Evolutionary conservation across 2,329 filamentous ascomycete species (phyloP).

Genomic region (Dactylonectria macrodidyma): DNA sequence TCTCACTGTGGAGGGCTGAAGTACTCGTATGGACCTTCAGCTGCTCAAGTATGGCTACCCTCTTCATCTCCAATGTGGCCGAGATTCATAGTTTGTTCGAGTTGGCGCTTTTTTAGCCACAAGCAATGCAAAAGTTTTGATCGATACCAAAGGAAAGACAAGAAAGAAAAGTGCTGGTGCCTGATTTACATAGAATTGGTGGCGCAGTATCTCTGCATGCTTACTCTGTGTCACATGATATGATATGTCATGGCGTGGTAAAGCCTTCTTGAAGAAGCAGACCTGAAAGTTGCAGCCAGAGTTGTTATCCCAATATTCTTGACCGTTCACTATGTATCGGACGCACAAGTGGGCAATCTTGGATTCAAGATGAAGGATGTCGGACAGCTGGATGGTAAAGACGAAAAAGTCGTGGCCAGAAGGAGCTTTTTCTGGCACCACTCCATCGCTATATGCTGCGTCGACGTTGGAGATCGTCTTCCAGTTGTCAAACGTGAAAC

Average conservation of each 20-base stretch:
- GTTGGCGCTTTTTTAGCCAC: too few species aligned
- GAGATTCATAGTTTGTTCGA: too few species aligned
- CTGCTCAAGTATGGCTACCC: too few species aligned
- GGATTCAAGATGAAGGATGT: background rate
- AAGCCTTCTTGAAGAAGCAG: background rate
- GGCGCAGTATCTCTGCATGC: too few species aligned
- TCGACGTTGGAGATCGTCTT: background rate
- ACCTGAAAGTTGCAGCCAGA: background rate
- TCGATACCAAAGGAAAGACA: too few species aligned
- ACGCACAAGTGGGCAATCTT: background rate
- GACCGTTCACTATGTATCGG: background rate
- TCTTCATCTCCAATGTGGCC: too few species aligned
- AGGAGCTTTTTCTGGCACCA: background rate
- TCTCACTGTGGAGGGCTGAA: too few species aligned
- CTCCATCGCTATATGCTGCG: background rate
- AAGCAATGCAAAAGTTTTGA: too few species aligned
- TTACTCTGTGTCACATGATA: too few species aligned
- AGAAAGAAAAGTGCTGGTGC: too few species aligned
- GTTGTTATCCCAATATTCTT: slow-evolving; percentile 3
- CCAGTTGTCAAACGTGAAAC: background rate
- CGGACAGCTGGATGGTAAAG: background rate
- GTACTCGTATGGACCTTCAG: too few species aligned
- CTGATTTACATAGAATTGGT: too few species aligned
- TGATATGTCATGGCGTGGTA: background rate
- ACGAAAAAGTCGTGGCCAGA: background rate